phyloP scores from a whole-genome alignment of 2,329 filamentous ascomycete species.

The Drechslera avenae region DNA sequence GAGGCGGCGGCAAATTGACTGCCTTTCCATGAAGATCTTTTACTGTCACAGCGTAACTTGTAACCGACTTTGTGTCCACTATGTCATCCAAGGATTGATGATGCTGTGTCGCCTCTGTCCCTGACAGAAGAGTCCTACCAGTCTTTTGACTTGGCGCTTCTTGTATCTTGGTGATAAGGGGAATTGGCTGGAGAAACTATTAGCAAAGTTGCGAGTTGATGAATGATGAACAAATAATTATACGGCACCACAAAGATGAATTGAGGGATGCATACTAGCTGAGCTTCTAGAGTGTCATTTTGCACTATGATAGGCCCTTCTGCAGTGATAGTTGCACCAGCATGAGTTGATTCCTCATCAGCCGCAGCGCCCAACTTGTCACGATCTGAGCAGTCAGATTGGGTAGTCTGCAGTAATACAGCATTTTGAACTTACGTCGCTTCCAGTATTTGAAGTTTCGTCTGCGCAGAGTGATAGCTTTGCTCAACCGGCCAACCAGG shows the following conservation, averaged over 20 bases:
- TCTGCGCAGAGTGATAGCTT: constrained; percentile 41
- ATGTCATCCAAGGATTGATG: constrained; percentile 46
- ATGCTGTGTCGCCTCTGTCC: constrained; percentile 46
- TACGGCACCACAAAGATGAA: no score
- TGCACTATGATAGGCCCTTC: constrained; percentile 14
- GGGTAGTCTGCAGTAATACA: not conserved
- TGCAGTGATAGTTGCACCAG: not conserved
- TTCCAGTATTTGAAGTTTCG: constrained; percentile 49
- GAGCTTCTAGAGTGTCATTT: constrained; percentile 22
- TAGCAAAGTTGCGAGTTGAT: not conserved
- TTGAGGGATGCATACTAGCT: not conserved
- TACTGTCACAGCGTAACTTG: constrained; percentile 45
- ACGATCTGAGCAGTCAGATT: constrained; percentile 25
- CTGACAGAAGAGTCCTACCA: constrained; percentile 42
- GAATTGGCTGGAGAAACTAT: not conserved
- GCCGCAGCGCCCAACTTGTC: constrained; percentile 39
- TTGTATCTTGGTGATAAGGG: constrained; percentile 11
- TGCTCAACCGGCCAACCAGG: constrained; percentile 34
- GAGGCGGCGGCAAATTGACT: constrained; percentile 43
- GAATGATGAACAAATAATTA: not conserved
- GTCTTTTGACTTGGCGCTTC: constrained; percentile 40
- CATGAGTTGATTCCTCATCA: constrained; percentile 23
- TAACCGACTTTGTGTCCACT: constrained; percentile 44
- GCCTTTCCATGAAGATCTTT: constrained; percentile 42
- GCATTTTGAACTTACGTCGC: constrained; percentile 21